These are phyloP conservation scores for Prosopis cineraria DNA, from an alignment of 306 rosid genomes.

Conservation along the genomic window DNA sequence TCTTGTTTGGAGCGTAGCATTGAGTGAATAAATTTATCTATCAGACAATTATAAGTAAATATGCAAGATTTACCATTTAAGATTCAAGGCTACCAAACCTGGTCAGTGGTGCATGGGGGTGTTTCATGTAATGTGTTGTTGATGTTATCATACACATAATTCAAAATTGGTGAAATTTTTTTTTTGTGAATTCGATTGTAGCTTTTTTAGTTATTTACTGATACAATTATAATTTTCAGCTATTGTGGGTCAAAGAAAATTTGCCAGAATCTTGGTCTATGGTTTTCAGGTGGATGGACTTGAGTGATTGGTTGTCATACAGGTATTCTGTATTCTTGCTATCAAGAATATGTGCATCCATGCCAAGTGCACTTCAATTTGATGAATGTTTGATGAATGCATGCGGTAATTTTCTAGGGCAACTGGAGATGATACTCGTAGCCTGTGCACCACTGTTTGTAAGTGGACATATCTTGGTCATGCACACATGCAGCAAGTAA, in stretches of 20 bases:
- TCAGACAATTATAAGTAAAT: conserved; percentile 1
- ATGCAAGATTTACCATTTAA: background rate
- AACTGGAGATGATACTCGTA: conserved; percentile 94
- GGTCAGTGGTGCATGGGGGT: conserved; percentile 9
- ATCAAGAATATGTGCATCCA: conserved; percentile 26
- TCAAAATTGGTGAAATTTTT: conserved; percentile 16
- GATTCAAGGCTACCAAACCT: conserved; percentile 8
- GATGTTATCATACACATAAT: conserved; percentile 2
- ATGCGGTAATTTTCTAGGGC: conserved; percentile 60
- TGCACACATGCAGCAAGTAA: conserved; percentile 86
- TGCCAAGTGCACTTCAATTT: conserved; percentile 31
- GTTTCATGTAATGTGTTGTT: conserved; percentile 16
- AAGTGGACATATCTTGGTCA: conserved; percentile 99
- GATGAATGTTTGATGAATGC: conserved; percentile 38
- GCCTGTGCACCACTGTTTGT: conserved; percentile 95
- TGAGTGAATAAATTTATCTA: background rate
- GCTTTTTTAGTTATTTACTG: conserved; percentile 31
- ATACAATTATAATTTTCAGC: conserved; percentile 58
- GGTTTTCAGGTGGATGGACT: conserved; percentile 99
- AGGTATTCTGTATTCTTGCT: conserved; percentile 53
- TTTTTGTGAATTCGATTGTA: conserved; percentile 19
- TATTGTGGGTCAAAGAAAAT: conserved; percentile 97
- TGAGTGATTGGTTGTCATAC: conserved; percentile 98
- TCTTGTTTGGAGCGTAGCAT: conserved; percentile 27
- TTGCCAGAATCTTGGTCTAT: conserved; percentile 91